Base-by-base conservation (phyloP, 2,329 filamentous ascomycete species). In the Pyrenophora teres region DNA sequence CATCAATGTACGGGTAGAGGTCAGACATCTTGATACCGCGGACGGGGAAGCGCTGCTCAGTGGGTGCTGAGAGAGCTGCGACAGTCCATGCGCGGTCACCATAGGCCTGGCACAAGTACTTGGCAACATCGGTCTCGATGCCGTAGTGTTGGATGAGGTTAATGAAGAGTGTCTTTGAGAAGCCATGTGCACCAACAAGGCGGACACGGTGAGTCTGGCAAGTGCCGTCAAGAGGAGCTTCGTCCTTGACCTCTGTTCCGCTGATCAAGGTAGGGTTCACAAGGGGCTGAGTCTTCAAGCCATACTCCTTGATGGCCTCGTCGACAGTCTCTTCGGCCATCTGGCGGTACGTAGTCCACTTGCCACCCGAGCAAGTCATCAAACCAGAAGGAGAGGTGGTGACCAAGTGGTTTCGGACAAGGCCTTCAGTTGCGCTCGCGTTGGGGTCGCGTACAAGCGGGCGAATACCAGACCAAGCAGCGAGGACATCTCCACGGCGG, bases 21-120 rank as follows among this genome's bases (percentile, higher is more conserved):
- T 83, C 75, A 3, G 88, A 88, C 57, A 97, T 88, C 56, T 90
- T 87, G 74, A 89, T 84, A 49, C 92, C 92, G 44, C 90, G 83
- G 27, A 92, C 87, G 3, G 92, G 92, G 80, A 92, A 96, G 42
- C 91, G 86, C 65, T 86, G 78, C 50, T 89, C 83, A 0, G 91
- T 96, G 0, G 89, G 86, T 13, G 83, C 80, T 63, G 89, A 93
- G 40, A 97, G 80, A 1, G 89, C 84, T 7, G 90, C 92, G 18
- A 97, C 91, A 13, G 88, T 88, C 92, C 92, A 97, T 16, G 92
- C 91, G 51, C 92, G 86, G 75, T 97, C 92, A 61, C 93, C 92
- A 71, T 97, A 97, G 50, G 90, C 89, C 68, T 89, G 84, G 12
- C 88, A 88, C 30, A 97, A 81, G 75, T 97, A 92, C 77, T 91